Evolutionary conservation across 2,329 filamentous ascomycete species (phyloP).

Genomic region (Drechslera avenae): DNA sequence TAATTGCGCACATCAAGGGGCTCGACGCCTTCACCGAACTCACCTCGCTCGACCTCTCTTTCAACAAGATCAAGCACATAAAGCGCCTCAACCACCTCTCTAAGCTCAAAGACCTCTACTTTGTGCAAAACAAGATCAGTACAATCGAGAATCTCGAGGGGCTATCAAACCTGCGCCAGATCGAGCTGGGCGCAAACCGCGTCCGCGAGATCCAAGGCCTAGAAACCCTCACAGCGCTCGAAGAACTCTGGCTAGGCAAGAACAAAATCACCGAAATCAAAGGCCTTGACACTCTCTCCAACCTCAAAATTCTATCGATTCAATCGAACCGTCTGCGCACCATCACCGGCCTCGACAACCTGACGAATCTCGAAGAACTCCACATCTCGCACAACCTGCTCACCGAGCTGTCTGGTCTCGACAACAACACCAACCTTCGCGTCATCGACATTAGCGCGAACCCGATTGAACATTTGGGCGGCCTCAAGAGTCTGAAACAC

Average conservation of each 20-base stretch:
- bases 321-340: constrained; percentile 90
- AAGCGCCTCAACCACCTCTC: constrained; percentile 81
- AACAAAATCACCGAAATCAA: constrained; percentile 90
- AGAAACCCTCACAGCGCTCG: constrained; percentile 74
- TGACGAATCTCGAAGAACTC: constrained; percentile 82
- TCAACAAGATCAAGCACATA: constrained; percentile 99
- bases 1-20: constrained; percentile 83
- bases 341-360: constrained; percentile 74
- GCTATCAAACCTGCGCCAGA: constrained; percentile 74
- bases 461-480: constrained; percentile 73
- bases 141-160: constrained; percentile 83
- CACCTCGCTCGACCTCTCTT: constrained; percentile 84
- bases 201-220: constrained; percentile 89
- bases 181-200: constrained; percentile 91
- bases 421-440: constrained; percentile 58
- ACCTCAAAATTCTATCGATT: constrained; percentile 86
- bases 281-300: constrained; percentile 74
- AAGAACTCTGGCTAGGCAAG: constrained; percentile 92
- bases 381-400: constrained; percentile 97
- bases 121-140: constrained; percentile 93
- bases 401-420: constrained; percentile 73
- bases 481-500: constrained; percentile 69
- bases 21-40: constrained; percentile 79
- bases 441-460: constrained; percentile 92
- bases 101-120: constrained; percentile 81